Evolutionary conservation across 805 yeast genomes (phyloP), one percentile per base, ranked within the genome.

Genomic region (Hanseniaspora lachancei): DNA sequence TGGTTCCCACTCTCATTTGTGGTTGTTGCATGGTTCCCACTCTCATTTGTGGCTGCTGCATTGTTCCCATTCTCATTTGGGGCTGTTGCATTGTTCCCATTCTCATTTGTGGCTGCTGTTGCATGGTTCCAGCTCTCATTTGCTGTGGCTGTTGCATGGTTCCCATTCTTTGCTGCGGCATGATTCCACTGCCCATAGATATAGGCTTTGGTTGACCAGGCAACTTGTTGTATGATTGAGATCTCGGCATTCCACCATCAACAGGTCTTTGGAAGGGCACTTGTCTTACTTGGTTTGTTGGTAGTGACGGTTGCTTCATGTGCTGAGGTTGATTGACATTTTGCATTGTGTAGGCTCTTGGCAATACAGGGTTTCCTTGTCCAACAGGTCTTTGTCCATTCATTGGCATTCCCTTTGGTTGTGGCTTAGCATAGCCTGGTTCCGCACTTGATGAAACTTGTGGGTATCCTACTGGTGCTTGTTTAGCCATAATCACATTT

Each of bases 321-420:
- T 46, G 47, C 13, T 44, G 55, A 10, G 48, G 18, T 23, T 40
- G 23, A 9, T 41, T 23, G 36, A 44, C 32, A 41, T 54, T 54
- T 35, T 47, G 51, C 57, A 54, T 54, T 3, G 52, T 54, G 32
- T 46, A 47, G 16, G 57, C 57, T 35, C 57, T 47, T 36, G 57
- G 57, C 12, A 53, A 24, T 29, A 29, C 40, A 8, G 47, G 40
- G 20, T 38, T 39, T 20, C 40, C 46, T 15, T 44, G 49, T 5
- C 34, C 35, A 16, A 18, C 15, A 12, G 48, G 46, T 36, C 44
- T 41, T 41, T 44, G 49, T 15, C 49, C 49, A n/a, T 18, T 29
- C 35, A 32, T 32, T 5, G 49, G 49, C 39, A 46, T 46, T 34
- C 49, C 49, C 27, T 46, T 32, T 18, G 49, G 49, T 20, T 18